phyloP scores from a whole-genome alignment of 208 protist genomes.

The Acanthamoeba castellanii region DNA sequence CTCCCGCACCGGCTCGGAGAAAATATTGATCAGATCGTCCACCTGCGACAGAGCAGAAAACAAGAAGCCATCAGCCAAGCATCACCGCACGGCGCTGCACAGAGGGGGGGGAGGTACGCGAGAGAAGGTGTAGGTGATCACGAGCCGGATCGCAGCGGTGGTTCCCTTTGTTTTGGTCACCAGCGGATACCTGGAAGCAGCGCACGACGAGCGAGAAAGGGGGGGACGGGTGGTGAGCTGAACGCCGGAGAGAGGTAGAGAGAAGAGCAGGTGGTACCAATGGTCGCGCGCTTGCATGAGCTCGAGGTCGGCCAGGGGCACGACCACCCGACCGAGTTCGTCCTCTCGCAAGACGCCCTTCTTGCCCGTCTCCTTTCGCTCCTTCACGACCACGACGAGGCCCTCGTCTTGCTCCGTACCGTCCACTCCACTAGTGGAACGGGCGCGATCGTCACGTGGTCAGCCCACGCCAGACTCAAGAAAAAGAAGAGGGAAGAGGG shows the following conservation, averaged over 20 bases:
- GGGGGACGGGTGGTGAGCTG: neutral
- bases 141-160: neutral
- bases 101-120: neutral
- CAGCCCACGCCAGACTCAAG: neutral
- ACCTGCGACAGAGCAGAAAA: neutral
- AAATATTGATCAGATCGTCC: slow-evolving; percentile 72
- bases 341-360: slow-evolving; percentile 57
- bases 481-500: neutral
- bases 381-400: slow-evolving; percentile 43
- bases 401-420: slow-evolving; percentile 70
- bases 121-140: slow-evolving; percentile 57
- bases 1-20: slow-evolving; percentile 10
- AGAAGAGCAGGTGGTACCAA: neutral
- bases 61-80: neutral
- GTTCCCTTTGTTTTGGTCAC: slow-evolving; percentile 11
- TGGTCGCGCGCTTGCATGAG: slow-evolving; percentile 20
- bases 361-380: slow-evolving; percentile 38
- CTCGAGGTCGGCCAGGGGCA: slow-evolving; percentile 35
- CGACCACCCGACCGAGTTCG: slow-evolving; percentile 7
- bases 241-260: neutral
- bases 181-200: neutral
- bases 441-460: neutral
- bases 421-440: neutral
- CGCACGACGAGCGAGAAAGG: neutral
- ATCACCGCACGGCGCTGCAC: too few relatives aligned